Evolutionary conservation across 1,284 basidiomycete genomes (phyloP).

Genomic region (Tilletiopsis washingtonensis): DNA sequence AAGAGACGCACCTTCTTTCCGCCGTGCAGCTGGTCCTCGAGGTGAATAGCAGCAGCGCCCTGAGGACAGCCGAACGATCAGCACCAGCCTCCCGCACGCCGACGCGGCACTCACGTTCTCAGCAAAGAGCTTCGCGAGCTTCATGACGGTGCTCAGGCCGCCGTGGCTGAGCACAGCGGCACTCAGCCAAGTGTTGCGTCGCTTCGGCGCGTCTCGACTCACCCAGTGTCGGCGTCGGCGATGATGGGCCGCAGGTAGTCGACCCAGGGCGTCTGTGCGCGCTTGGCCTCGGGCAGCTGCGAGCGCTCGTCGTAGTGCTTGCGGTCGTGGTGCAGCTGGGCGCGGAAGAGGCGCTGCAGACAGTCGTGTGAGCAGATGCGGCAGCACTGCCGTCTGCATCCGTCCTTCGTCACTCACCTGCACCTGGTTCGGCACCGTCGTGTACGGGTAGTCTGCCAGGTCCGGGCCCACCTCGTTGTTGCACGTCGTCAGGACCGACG

Average conservation of each 20-base stretch:
- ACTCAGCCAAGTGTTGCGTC: too few relatives aligned
- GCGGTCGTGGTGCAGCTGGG: constrained; percentile 46
- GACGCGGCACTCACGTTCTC: constrained; percentile 33
- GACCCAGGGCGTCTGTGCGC: constrained; percentile 42
- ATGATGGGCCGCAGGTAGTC: constrained; percentile 46
- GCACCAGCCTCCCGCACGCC: not conserved
- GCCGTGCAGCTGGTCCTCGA: constrained; percentile 47
- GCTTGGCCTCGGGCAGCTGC: constrained; percentile 29
- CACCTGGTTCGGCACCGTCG: constrained; percentile 71
- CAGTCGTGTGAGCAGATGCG: not conserved
- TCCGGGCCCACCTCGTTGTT: constrained; percentile 96
- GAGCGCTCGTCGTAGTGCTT: constrained; percentile 46
- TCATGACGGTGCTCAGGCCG: constrained; percentile 43
- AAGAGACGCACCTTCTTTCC: constrained; percentile 39
- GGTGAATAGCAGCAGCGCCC: constrained; percentile 47
- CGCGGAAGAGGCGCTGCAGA: constrained; percentile 55
- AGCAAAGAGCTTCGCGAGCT: constrained; percentile 46
- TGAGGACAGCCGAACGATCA: constrained; percentile 34
- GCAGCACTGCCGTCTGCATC: not conserved
- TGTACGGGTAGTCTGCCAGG: constrained; percentile 88
- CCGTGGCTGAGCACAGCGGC: constrained; percentile 41
- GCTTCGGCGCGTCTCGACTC: not conserved
- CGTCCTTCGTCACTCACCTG: constrained; percentile 11
- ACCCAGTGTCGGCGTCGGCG: constrained; percentile 43
- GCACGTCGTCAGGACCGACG: constrained; percentile 62